Base-by-base conservation (phyloP, 305 asterid species). In the Fraxinus latifolia region DNA sequence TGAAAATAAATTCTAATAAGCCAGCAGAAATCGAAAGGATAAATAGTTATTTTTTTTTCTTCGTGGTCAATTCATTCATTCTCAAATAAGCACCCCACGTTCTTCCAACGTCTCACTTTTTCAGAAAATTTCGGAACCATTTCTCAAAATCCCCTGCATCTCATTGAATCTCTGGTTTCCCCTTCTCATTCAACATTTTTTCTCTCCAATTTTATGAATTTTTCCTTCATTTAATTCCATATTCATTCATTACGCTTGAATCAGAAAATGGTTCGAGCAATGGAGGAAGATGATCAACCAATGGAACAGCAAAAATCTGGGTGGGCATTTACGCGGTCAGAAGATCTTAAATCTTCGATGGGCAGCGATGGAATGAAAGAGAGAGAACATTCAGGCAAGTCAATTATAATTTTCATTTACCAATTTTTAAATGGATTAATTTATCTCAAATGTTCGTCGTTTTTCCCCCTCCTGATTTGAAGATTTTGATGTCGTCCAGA, bases 31-130 rank as follows among this genome's bases (percentile, higher is more conserved):
- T 37, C 44, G 0, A 44, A 44, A 42, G 53, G 50, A 42, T 2
- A 42, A 42, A 42, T 42, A 42, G 11, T 42, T 42, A 2, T 2
- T 42, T 42, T 32, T 32, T 9, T 39, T 11, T 9, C 3, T 2
- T 1, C 47, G 2, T 42, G 3, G 53, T 42, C 55, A 12, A 50
- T 15, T 1, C 60, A n/a, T 53, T 53, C 65, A 53, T 5, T 17
- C 65, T n/a, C 78, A 72, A 79, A 81, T 88, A 85, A 60, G 87
- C 90, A 86, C 87, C 91, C 81, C 88, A 87, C 90, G 77, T 88
- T 84, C 82, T 78, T 33, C 78, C 86, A 75, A 55, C 73, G 83
- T 80, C 77, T 81, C 88, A 81, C 68, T 47, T 50, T 82, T 47
- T 6, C 44, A 72, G 75, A 33, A 58, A 73, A 80, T 62, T 44